Base-by-base conservation (phyloP, 176 grass and related monocot genomes). In the Oryza longistaminata region DNA sequence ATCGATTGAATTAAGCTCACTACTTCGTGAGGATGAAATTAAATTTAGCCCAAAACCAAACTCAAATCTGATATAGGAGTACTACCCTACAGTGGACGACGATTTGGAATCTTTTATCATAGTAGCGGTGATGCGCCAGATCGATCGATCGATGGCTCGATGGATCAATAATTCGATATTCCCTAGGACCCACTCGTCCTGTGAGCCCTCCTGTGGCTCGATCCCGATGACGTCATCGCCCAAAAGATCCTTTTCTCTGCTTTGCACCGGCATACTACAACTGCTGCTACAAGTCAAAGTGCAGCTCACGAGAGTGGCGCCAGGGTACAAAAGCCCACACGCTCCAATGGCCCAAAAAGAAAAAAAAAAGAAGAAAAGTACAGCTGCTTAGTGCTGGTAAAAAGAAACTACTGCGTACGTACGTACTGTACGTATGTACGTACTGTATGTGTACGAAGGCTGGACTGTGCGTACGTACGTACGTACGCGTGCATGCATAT, bases 151-250 rank as follows among this genome's bases (percentile, higher is more conserved):
- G 8, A 62, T 62, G 7, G 53, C 21, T 58, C 5, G 0, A 34
- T 48, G 52, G 8, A 33, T 83, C 58, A 62, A 62, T 62, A 11
- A 62, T 62, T 62, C 58, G n/a, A 66, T 19, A 71, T 48, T 64
- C 53, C 26, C 65, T n/a, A 25, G 24, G 74, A 22, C 58, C 84
- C 55, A 73, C 16, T 17, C 21, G 21, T 9, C 7, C 11, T 73
- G 37, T 73, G 21, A 15, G 22, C 58, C 60, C 42, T 31, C 24
- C 31, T 16, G 13, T 8, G 34, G 10, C 25, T 78, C 50, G 67
- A 67, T 66, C 60, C 14, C n/a, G 42, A 69, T 84, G 87, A 88
- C 81, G 81, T 84, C 81, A 62, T 8, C 9, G 0, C 15, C 67
- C 10, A 22, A 33, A 40, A 83, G 67, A 79, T 79, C 87, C 66